Conservation (phyloP, 768 basidiomycete genomes). For the Sporobolomyces roseus region DNA sequence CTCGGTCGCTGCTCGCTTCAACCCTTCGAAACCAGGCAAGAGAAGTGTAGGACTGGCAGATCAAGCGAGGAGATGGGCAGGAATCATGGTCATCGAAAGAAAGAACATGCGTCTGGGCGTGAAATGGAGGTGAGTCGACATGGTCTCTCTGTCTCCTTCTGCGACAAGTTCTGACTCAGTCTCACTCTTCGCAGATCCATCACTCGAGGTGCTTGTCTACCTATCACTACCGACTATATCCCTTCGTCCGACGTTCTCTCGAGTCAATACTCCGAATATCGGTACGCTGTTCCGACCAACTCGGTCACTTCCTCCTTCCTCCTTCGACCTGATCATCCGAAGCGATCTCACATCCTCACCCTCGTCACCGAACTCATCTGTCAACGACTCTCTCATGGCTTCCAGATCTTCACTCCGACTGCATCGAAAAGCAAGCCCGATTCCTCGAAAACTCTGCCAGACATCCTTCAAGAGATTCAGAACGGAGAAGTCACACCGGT, state of each 20-base stretch:
- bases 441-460: conserved; percentile 43
- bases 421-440: conserved; percentile 55
- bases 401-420: conserved; percentile 76
- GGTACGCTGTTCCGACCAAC: conserved; percentile 82
- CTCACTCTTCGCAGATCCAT: conserved; percentile 13
- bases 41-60: conserved; percentile 37
- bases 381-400: conserved; percentile 84
- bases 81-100: conserved; percentile 65
- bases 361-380: conserved; percentile 85
- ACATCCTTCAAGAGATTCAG: conserved; percentile 46
- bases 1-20: conserved; percentile 26
- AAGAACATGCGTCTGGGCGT: conserved; percentile 70
- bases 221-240: conserved; percentile 83
- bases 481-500: conserved; percentile 59
- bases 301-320: conserved; percentile 82
- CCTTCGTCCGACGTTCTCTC: conserved; percentile 54
- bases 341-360: conserved; percentile 48
- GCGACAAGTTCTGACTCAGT: neutral
- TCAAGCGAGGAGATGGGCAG: conserved; percentile 78
- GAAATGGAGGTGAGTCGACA: conserved; percentile 76
- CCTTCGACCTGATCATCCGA: conserved; percentile 60
- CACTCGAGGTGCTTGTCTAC: conserved; percentile 58
- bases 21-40: conserved; percentile 40
- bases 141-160: too few species aligned
- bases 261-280: conserved; percentile 52